phyloP scores from a whole-genome alignment of 2,329 filamentous ascomycete genomes.

The Arthrobotrys sinensis region DNA sequence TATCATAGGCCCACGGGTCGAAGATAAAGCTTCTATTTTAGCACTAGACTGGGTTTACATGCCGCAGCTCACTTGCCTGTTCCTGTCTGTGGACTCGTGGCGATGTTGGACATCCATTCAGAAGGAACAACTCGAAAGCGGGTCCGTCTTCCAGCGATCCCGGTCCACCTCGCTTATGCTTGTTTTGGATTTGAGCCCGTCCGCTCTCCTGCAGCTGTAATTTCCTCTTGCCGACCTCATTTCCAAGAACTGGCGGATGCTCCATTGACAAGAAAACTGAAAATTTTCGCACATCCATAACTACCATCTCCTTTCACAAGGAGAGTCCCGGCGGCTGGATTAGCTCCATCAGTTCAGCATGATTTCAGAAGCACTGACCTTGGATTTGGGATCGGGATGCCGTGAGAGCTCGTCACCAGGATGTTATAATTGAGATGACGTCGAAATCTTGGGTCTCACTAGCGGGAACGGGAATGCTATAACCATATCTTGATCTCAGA shows the following conservation, averaged over 20 bases:
- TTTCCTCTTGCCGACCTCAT: slow-evolving; percentile 60
- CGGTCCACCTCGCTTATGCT: slow-evolving; percentile 55
- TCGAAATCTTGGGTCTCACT: slow-evolving; percentile 37
- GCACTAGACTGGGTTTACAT: slow-evolving; percentile 26
- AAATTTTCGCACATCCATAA: slow-evolving; percentile 16
- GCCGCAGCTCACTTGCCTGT: slow-evolving; percentile 20
- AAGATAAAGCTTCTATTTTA: slow-evolving; percentile 46
- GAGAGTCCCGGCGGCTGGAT: slow-evolving; percentile 31
- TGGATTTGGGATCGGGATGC: slow-evolving; percentile 35
- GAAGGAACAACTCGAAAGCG: slow-evolving; percentile 31
- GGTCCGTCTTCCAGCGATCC: slow-evolving; percentile 40
- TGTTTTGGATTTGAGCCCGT: slow-evolving; percentile 60
- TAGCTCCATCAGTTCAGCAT: slow-evolving; percentile 23
- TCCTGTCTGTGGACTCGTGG: slow-evolving; percentile 47
- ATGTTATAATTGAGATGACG: slow-evolving; percentile 53
- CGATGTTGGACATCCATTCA: slow-evolving; percentile 41
- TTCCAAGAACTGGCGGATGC: slow-evolving; percentile 31
- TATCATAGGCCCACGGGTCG: slow-evolving; percentile 36
- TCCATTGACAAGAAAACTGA: slow-evolving; percentile 3
- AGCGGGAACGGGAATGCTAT: slow-evolving; percentile 49
- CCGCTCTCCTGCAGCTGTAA: slow-evolving; percentile 57
- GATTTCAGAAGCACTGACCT: slow-evolving; percentile 24
- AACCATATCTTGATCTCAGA: slow-evolving; percentile 35
- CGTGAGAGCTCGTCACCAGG: slow-evolving; percentile 36
- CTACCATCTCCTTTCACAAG: slow-evolving; percentile 1